A percentile compares a stretch with the other conserved stretches of the same genome.
Conservation (phyloP, 2,329 filamentous ascomycete species). For the Colletotrichum sp. region DNA sequence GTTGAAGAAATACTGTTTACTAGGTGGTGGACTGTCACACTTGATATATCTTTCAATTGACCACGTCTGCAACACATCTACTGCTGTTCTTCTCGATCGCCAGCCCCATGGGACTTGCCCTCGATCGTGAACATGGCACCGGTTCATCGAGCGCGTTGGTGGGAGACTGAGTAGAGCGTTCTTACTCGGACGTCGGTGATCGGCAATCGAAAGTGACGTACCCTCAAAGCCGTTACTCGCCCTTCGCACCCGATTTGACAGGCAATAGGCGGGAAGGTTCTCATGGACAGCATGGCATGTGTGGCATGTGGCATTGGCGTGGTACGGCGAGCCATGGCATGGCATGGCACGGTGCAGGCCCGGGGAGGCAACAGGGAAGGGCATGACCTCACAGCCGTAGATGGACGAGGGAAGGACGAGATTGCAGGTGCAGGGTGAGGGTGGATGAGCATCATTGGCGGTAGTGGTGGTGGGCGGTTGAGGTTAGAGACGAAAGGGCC, state of each 20-base stretch:
- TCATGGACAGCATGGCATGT: background rate
- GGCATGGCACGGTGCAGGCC: background rate
- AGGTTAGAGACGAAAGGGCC: background rate
- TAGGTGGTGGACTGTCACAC: slow-evolving; percentile 2
- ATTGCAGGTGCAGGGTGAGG: background rate
- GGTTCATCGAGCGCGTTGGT: background rate
- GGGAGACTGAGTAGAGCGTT: background rate
- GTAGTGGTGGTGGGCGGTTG: background rate
- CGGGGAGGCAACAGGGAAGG: background rate
- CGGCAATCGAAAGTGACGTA: background rate
- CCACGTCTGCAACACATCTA: background rate
- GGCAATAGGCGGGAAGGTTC: background rate
- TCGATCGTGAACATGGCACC: slow-evolving; percentile 3
- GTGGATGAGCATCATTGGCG: background rate
- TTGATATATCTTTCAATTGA: slow-evolving; percentile 11
- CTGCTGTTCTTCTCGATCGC: background rate
- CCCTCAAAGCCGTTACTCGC: background rate
- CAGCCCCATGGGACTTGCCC: background rate
- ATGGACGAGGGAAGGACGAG: background rate
- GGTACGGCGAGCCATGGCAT: background rate
- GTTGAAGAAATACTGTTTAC: background rate
- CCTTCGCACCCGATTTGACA: background rate
- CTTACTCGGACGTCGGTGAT: slow-evolving; percentile 1
- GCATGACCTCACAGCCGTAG: background rate
- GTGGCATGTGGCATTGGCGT: slow-evolving; percentile 1